A percentile compares a stretch with the other conserved stretches of the same genome.
These are phyloP conservation scores for Diaporthe helianthi DNA, from an alignment of 2,329 filamentous ascomycete genomes.

Conservation along the genomic window DNA sequence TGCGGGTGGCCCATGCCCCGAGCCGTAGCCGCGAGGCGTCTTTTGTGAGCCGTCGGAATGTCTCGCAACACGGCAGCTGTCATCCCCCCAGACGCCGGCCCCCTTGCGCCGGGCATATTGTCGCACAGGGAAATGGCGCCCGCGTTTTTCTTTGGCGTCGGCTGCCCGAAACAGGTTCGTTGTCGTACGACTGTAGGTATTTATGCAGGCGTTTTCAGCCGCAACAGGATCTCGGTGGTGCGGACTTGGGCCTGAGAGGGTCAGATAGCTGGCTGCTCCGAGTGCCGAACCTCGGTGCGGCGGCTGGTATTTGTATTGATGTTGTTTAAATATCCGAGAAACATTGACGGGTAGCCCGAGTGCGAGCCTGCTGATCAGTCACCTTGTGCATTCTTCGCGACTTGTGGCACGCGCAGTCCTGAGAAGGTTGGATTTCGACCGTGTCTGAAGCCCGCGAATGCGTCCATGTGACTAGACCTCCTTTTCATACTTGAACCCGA, in stretches of 20 bases:
- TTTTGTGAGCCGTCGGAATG: slow-evolving; percentile 24
- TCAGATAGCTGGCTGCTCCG: not conserved
- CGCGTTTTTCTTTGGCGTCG: not conserved
- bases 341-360: not conserved
- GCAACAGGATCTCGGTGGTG: not conserved
- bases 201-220: not conserved
- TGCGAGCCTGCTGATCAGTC: not conserved
- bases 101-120: not conserved
- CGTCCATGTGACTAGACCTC: not conserved
- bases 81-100: not conserved
- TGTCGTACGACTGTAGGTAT: not conserved
- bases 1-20: slow-evolving; percentile 18
- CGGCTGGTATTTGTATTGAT: not conserved
- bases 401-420: not conserved
- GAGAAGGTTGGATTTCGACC: not conserved
- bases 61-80: slow-evolving; percentile 28
- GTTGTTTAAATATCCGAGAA: not conserved
- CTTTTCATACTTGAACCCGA: not conserved
- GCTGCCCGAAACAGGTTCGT: not conserved
- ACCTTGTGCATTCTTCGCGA: not conserved
- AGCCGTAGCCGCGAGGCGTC: slow-evolving; percentile 29
- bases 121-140: not conserved
- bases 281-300: not conserved
- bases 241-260: not conserved
- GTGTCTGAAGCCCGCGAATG: not conserved